Evolutionary conservation across 495 filamentous ascomycete genomes (phyloP), one percentile per base, ranked within the genome.

Genomic region (Friedmanniomyces simplex): DNA sequence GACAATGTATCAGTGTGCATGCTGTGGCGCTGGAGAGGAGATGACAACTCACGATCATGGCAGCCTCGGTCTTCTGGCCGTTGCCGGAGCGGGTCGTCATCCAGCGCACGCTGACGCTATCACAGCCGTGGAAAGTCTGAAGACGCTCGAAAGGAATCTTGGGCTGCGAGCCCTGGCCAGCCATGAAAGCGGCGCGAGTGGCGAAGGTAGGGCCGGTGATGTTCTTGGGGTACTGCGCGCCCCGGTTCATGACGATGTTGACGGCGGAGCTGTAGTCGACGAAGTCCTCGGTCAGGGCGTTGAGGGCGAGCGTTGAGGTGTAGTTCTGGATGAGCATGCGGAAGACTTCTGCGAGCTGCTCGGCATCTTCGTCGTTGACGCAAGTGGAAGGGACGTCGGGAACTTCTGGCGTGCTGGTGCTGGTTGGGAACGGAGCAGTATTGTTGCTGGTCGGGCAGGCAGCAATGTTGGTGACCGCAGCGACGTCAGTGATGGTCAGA

Each of bases 271-370:
- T 34, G 28, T 55, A 60, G 51, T 60, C 57, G 43, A 60, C 43
- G 52, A 60, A 60, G 52, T 60, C 57, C 43, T 60, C 57, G 13
- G 57, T 62, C 25, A 62, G 45, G 18, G 59, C 49, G 25, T 28
- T 47, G 20, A 62, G 54, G 8, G 59, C 59, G 2, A 58, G 0
- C 16, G 52, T 37, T 6, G 50, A 28, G 47, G 21, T 50, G 50
- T 62, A 62, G 32, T 43, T 24, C 45, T 62, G 59, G 59, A 62
- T 62, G 45, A 62, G 54, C 26, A 12, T 13, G 13, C 36, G 59
- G 50, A 62, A 62, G 51, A 54, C 48, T 3, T 54, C 48, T 39
- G 59, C 59, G 28, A 52, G n/a, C 22, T 48, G 7, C n/a, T 41
- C 18, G n/a, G 59, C 54, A 10, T 62, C 59, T 12, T 39, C 18